A percentile compares a stretch with the other conserved stretches of the same genome.
Conservation (phyloP, 805 yeast species). For the Zygosaccharomyces kombuchaensis region DNA sequence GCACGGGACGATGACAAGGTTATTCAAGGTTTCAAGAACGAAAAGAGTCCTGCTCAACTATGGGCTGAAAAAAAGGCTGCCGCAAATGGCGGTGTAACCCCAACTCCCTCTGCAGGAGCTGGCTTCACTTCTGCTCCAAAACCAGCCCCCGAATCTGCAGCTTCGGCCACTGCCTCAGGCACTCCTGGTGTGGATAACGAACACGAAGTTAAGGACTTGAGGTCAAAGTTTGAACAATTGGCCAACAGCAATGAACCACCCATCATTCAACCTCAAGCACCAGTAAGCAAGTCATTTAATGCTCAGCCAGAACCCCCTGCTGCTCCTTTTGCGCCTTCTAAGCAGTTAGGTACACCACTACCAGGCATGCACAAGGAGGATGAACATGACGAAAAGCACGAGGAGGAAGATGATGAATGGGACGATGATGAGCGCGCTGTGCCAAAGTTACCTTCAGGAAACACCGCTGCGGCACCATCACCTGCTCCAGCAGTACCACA, state of each 20-base stretch:
- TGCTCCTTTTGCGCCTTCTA: slow-evolving; percentile 17
- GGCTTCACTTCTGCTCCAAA: neutral
- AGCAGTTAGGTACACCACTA: slow-evolving; percentile 29
- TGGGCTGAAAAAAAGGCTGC: slow-evolving; percentile 92
- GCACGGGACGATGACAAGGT: slow-evolving; percentile 36
- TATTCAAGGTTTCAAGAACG: slow-evolving; percentile 61
- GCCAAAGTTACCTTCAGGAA: slow-evolving; percentile 17
- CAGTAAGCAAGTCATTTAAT: slow-evolving; percentile 17
- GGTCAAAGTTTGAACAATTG: slow-evolving; percentile 37
- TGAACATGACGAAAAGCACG: slow-evolving; percentile 23
- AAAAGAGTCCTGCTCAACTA: slow-evolving; percentile 89
- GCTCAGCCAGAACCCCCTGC: slow-evolving; percentile 18
- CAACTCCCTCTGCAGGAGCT: neutral
- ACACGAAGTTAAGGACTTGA: slow-evolving; percentile 35
- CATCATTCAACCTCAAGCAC: slow-evolving; percentile 28
- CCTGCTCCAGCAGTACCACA: slow-evolving; percentile 13
- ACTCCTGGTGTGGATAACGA: slow-evolving; percentile 29
- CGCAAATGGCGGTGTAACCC: slow-evolving; percentile 5
- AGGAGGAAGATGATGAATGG: slow-evolving; percentile 23
- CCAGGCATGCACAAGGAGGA: slow-evolving; percentile 34
- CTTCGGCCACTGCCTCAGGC: slow-evolving; percentile 25
- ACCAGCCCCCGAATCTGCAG: neutral
- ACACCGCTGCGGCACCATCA: slow-evolving; percentile 7
- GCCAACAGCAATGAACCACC: slow-evolving; percentile 22
- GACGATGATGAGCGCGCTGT: slow-evolving; percentile 25